Conservation (phyloP, 108 stramenopile genomes). For the Aurantiochytrium sp. region DNA sequence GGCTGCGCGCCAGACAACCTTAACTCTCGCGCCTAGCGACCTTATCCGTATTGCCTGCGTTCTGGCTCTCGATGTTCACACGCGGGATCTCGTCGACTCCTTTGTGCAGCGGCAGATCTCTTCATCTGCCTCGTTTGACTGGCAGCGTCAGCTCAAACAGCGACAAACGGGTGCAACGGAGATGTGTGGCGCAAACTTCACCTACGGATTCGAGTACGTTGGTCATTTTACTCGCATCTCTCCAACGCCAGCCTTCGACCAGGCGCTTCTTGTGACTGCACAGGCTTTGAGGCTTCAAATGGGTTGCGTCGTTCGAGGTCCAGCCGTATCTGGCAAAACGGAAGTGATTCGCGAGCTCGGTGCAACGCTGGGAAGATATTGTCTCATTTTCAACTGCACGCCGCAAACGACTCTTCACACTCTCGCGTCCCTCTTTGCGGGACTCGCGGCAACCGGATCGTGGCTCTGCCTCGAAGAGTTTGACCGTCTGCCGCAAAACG, state of each 20-base stretch:
- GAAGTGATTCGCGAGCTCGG: constrained; percentile 72
- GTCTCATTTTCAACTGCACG: constrained; percentile 74
- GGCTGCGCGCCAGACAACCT: constrained; percentile 54
- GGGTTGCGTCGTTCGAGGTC: constrained; percentile 73
- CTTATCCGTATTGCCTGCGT: constrained; percentile 66
- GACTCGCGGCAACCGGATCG: constrained; percentile 55
- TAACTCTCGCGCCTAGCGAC: constrained; percentile 50
- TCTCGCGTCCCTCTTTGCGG: constrained; percentile 63
- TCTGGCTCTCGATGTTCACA: constrained; percentile 75
- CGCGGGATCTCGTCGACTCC: constrained; percentile 65
- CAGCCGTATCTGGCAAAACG: constrained; percentile 72
- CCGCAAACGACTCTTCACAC: constrained; percentile 64
- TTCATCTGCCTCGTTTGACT: constrained; percentile 53
- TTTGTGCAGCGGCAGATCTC: constrained; percentile 56
- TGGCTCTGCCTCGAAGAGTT: constrained; percentile 72
- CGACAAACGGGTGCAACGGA: constrained; percentile 23
- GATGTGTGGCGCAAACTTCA: constrained; percentile 65
- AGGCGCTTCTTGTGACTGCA: constrained; percentile 70
- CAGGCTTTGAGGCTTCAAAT: constrained; percentile 71
- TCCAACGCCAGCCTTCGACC: constrained; percentile 71
- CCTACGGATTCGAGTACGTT: constrained; percentile 74
- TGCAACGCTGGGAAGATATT: constrained; percentile 61
- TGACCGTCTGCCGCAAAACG: constrained; percentile 67
- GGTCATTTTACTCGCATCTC: constrained; percentile 70
- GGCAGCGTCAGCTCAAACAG: constrained; percentile 77